phyloP scores from a whole-genome alignment of 768 basidiomycete species.

The Gloeostereum incarnatum region DNA sequence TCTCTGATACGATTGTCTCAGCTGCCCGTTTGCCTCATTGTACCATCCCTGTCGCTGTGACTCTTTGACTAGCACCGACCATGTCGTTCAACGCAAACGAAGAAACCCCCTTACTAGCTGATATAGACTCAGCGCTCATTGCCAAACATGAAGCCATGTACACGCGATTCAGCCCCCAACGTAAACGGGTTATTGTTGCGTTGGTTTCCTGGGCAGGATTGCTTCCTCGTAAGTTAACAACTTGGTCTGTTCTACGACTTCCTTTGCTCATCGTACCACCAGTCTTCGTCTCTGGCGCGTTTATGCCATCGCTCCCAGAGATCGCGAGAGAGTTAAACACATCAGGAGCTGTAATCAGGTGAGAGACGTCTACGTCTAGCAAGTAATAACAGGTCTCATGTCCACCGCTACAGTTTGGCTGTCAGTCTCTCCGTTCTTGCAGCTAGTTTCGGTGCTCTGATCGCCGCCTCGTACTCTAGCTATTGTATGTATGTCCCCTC shows the following conservation, averaged over 20 bases:
- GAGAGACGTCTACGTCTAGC: not conserved
- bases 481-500: constrained; percentile 38
- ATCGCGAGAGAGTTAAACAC: not conserved
- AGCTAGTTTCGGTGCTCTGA: constrained; percentile 32
- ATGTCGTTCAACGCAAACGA: too few species aligned
- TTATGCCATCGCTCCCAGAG: not conserved
- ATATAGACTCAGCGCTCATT: not conserved
- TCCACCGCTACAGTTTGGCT: constrained; percentile 23
- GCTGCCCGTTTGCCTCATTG: too few species aligned
- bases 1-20: too few species aligned
- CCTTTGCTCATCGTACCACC: not conserved
- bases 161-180: not conserved
- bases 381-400: not conserved
- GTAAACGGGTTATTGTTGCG: not conserved
- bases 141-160: not conserved
- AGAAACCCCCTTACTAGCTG: not conserved
- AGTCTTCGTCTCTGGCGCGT: not conserved
- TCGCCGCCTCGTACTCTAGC: constrained; percentile 42
- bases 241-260: not conserved
- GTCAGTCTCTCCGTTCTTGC: constrained; percentile 42
- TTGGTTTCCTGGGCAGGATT: not conserved
- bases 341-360: not conserved
- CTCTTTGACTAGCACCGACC: too few species aligned
- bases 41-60: too few species aligned
- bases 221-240: not conserved